phyloP scores from a whole-genome alignment of 768 basidiomycete genomes.

The Clavaria fumosa region DNA sequence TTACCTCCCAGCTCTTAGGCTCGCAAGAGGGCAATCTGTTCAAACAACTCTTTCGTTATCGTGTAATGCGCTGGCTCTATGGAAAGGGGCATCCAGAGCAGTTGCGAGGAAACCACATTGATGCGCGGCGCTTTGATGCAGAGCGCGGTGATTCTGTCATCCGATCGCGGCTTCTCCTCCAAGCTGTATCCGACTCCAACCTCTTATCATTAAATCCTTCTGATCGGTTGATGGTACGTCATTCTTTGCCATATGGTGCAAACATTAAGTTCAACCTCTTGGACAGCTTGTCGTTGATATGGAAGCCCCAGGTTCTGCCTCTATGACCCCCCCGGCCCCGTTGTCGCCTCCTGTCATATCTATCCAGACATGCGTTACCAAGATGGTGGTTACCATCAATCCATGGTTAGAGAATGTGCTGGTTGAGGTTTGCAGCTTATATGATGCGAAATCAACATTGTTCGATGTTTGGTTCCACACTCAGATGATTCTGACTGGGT shows the following conservation, averaged over 20 bases:
- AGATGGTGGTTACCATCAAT: neutral
- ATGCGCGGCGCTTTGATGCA: neutral
- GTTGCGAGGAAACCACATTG: neutral
- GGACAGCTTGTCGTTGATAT: neutral
- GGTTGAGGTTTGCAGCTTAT: neutral
- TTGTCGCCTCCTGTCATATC: neutral
- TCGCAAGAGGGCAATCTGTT: neutral
- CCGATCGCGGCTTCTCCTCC: neutral
- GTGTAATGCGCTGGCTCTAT: neutral
- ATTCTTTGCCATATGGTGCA: no score
- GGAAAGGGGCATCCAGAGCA: neutral
- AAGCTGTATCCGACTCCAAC: neutral
- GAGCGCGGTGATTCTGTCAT: neutral
- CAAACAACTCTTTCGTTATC: neutral
- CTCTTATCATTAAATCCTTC: neutral
- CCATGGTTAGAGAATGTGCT: neutral
- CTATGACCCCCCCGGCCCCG: neutral
- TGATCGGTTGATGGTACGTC: no score
- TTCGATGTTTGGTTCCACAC: slow-evolving; percentile 1
- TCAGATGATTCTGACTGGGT: neutral
- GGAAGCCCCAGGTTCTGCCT: neutral
- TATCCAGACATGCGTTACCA: neutral
- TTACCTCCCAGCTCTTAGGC: neutral
- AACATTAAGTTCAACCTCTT: no score
- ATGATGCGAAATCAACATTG: neutral